A percentile compares a stretch with the other conserved stretches of the same genome.
phyloP scores from a whole-genome alignment of 148 eudicot genomes.

The Gaultheria prostrata region DNA sequence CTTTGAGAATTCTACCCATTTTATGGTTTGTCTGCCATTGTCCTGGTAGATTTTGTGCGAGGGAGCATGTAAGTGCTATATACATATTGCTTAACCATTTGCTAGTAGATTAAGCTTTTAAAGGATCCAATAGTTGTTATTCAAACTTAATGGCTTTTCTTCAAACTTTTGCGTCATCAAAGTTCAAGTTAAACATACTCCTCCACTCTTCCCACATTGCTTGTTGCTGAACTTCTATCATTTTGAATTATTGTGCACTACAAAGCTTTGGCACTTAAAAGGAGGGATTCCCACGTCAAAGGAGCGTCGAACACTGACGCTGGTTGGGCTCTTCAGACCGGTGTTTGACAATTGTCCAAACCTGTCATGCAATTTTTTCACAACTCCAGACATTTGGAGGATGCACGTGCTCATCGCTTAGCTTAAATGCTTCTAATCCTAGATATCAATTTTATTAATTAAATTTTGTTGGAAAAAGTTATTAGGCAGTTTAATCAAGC shows the following conservation, averaged over 20 bases:
- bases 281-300: neutral
- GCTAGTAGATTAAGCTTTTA: neutral
- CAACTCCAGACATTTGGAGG: neutral
- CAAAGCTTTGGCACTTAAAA: neutral
- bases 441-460: neutral
- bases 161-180: neutral
- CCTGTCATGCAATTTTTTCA: neutral
- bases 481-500: neutral
- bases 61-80: neutral
- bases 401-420: neutral
- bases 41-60: neutral
- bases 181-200: too few species aligned
- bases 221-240: neutral
- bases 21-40: neutral
- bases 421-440: neutral
- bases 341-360: neutral
- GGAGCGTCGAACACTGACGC: neutral
- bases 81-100: neutral
- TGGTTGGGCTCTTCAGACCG: neutral
- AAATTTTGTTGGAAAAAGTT: neutral
- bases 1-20: neutral
- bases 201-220: neutral
- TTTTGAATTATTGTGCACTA: neutral
- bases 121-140: too few species aligned
- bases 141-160: neutral